A percentile compares a stretch with the other conserved stretches of the same genome.
phyloP scores from a whole-genome alignment of 139 green algal genomes.

The Mesostigma viride region DNA sequence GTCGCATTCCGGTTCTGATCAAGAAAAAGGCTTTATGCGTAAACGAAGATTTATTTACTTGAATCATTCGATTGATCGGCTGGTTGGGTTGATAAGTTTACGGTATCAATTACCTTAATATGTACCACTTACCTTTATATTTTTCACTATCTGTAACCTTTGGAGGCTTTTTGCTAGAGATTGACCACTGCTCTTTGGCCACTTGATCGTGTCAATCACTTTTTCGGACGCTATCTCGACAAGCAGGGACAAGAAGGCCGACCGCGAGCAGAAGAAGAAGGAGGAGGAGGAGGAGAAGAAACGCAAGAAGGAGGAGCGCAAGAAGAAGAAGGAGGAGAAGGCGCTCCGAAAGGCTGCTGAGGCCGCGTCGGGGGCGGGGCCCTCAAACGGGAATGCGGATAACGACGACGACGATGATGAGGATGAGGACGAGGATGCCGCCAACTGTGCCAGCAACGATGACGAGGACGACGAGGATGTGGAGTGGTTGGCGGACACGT shows the following conservation, averaged over 20 bases:
- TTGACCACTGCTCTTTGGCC: no score
- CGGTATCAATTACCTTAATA: no score
- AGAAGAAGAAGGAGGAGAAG: slow-evolving; percentile 47
- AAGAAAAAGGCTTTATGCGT: no score
- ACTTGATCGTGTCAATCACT: no score
- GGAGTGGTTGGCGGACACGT: slow-evolving; percentile 90
- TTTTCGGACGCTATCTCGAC: no score
- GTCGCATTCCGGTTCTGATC: no score
- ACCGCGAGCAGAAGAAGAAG: slow-evolving; percentile 23
- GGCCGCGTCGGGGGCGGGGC: not conserved
- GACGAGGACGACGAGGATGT: slow-evolving; percentile 50
- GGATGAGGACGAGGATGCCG: slow-evolving; percentile 1
- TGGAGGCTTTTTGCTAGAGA: no score
- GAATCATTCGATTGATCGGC: no score
- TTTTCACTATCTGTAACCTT: no score
- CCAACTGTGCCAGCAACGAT: slow-evolving; percentile 15
- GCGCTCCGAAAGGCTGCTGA: slow-evolving; percentile 21
- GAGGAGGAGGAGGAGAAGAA: slow-evolving; percentile 39
- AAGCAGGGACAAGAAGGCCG: slow-evolving; percentile 16
- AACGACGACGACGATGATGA: slow-evolving; percentile 14
- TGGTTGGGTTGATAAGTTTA: no score
- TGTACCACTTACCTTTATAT: no score
- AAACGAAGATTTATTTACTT: no score
- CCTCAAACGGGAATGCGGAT: not conserved
- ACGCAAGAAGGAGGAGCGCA: slow-evolving; percentile 41